Evolutionary conservation across 306 rosid genomes (phyloP).

Genomic region (Prunus armeniaca): DNA sequence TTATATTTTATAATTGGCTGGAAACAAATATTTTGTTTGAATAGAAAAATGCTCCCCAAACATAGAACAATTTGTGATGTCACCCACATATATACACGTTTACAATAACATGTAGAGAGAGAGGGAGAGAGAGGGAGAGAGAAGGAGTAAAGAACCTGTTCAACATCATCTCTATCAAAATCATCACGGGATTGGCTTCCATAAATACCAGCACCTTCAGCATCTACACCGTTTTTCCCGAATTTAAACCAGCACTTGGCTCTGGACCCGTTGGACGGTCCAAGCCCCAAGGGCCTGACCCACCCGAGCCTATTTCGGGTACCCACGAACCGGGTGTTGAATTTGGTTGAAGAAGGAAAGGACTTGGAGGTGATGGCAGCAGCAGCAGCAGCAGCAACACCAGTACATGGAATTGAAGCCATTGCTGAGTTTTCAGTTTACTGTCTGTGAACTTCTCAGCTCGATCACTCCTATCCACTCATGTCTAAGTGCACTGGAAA

Average conservation of each 20-base stretch:
- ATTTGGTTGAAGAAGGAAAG: conserved; percentile 28
- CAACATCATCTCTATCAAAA: conserved; percentile 89
- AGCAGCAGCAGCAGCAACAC: conserved; percentile 30
- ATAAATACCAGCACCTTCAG: conserved; percentile 96
- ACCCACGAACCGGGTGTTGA: conserved; percentile 52
- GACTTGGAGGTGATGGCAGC: conserved; percentile 35
- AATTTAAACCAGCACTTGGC: conserved; percentile 83
- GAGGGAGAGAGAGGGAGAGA: background rate
- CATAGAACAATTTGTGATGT: too few species aligned
- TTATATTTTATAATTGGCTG: background rate
- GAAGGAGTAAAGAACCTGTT: conserved; percentile 54
- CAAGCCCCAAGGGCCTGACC: conserved; percentile 39
- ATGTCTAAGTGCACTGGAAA: conserved; percentile 6
- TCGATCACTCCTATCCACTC: conserved; percentile 45
- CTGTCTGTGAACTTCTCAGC: background rate
- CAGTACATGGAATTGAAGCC: conserved; percentile 67
- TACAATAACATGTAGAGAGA: background rate
- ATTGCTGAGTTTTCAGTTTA: conserved; percentile 39
- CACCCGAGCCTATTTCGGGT: conserved; percentile 34
- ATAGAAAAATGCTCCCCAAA: too few species aligned
- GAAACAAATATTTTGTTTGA: too few species aligned
- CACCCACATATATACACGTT: background rate
- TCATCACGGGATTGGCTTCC: conserved; percentile 92
- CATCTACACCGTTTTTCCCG: conserved; percentile 83
- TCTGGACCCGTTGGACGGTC: conserved; percentile 84